These are phyloP conservation scores for Amauroascus niger DNA, from an alignment of 2,329 filamentous ascomycete genomes.

Conservation along the genomic window DNA sequence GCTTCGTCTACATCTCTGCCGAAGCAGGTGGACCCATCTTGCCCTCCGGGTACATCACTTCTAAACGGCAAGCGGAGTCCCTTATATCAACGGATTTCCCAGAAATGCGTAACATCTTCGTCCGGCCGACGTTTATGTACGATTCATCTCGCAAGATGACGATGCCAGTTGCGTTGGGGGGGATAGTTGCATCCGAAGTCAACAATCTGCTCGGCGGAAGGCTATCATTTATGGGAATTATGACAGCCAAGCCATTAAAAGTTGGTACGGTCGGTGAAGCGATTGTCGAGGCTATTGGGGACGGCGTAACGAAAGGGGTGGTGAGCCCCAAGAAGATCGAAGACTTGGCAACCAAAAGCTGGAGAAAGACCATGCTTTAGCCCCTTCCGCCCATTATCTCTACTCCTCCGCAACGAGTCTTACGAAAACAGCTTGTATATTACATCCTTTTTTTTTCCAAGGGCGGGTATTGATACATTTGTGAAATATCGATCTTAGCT, in stretches of 20 bases:
- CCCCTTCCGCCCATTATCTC: background rate
- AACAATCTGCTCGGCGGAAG: constrained; percentile 69
- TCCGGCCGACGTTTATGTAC: constrained; percentile 82
- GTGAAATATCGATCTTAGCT: constrained; percentile 9
- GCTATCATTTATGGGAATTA: constrained; percentile 70
- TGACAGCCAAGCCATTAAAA: constrained; percentile 75
- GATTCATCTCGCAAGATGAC: constrained; percentile 74
- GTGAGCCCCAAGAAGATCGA: constrained; percentile 75
- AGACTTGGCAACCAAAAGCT: constrained; percentile 65
- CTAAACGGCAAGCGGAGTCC: constrained; percentile 82
- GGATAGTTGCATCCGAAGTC: constrained; percentile 62
- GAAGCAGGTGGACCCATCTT: constrained; percentile 76
- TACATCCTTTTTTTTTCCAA: constrained; percentile 11
- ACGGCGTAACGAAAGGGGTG: constrained; percentile 61
- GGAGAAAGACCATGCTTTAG: constrained; percentile 83
- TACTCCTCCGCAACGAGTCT: background rate
- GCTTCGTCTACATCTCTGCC: constrained; percentile 83
- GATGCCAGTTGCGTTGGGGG: constrained; percentile 69
- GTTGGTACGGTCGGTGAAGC: constrained; percentile 82
- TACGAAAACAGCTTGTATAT: constrained; percentile 8
- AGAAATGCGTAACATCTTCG: constrained; percentile 65
- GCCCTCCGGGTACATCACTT: constrained; percentile 74
- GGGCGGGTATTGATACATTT: background rate
- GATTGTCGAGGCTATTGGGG: constrained; percentile 73
- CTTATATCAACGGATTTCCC: constrained; percentile 65